Conservation (phyloP, 2,329 filamentous ascomycete species). For the Fusarium pseudoanthophilum region DNA sequence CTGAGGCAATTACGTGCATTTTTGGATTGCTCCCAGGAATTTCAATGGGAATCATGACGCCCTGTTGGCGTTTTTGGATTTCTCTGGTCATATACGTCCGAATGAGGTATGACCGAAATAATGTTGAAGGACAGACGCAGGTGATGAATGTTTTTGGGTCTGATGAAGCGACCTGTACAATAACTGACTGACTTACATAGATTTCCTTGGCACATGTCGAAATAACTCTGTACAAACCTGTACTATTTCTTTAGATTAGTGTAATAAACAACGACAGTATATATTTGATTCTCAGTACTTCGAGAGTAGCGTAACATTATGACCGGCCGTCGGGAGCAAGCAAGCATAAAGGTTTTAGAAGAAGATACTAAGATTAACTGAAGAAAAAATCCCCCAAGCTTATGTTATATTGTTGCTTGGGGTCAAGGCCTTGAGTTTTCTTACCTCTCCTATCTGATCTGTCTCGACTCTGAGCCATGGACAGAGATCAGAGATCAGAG, state of each 20-base stretch:
- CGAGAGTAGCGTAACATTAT: neutral
- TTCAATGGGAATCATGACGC: conserved; percentile 7
- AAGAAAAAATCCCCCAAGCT: neutral
- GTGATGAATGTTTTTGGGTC: conserved; percentile 11
- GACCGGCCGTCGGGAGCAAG: neutral
- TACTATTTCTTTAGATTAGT: conserved; percentile 26
- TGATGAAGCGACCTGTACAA: conserved; percentile 36
- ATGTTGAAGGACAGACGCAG: conserved; percentile 17
- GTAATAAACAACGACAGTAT: neutral
- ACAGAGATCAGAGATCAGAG: neutral
- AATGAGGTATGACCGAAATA: conserved; percentile 1
- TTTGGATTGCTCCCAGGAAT: neutral
- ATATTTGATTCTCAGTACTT: neutral
- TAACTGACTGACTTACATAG: conserved; percentile 31
- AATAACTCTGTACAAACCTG: conserved; percentile 17
- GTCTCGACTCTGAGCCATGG: neutral
- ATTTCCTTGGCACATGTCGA: conserved; percentile 40
- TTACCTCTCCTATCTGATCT: neutral
- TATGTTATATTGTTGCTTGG: neutral
- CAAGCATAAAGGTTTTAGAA: neutral
- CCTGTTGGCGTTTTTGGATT: neutral
- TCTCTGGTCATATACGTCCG: neutral
- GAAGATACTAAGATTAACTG: neutral
- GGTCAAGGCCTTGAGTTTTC: neutral
- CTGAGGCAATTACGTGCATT: conserved; percentile 3